These are phyloP conservation scores for Glonium stellatum DNA, from an alignment of 495 filamentous ascomycete species.

Conservation along the genomic window DNA sequence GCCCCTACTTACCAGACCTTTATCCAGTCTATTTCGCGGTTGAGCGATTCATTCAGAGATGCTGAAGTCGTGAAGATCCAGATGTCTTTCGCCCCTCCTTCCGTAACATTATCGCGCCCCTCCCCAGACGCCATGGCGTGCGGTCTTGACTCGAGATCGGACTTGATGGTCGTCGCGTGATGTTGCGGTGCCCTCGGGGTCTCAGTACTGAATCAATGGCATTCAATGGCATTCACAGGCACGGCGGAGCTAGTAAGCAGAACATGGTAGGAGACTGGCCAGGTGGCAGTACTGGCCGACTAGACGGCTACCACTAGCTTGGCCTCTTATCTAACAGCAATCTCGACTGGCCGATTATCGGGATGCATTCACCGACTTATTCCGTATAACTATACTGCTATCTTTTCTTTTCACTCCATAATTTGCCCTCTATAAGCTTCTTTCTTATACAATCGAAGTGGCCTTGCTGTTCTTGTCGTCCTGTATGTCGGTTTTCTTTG, in stretches of 20 bases:
- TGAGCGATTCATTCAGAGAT: no score
- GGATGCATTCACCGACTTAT: conserved; percentile 19
- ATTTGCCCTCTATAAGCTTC: background rate
- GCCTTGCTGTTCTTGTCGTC: background rate
- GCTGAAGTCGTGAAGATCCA: no score
- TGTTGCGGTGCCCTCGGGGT: no score
- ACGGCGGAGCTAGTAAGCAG: background rate
- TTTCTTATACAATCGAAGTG: background rate
- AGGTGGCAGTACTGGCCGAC: background rate
- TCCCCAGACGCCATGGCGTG: no score
- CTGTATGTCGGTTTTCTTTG: background rate
- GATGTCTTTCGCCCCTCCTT: no score
- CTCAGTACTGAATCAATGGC: no score
- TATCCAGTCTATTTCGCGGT: no score
- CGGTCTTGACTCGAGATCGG: no score
- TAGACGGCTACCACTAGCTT: background rate
- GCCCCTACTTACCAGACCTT: background rate
- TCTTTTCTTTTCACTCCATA: background rate
- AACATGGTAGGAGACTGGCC: background rate
- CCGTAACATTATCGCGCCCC: no score
- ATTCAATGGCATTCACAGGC: no score
- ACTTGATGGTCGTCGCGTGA: no score
- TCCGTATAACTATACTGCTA: conserved; percentile 2
- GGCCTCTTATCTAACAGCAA: conserved; percentile 25
- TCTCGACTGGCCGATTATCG: conserved; percentile 20